Evolutionary conservation across 805 yeast genomes (phyloP).

Genomic region (Metschnikowia lachancei): DNA sequence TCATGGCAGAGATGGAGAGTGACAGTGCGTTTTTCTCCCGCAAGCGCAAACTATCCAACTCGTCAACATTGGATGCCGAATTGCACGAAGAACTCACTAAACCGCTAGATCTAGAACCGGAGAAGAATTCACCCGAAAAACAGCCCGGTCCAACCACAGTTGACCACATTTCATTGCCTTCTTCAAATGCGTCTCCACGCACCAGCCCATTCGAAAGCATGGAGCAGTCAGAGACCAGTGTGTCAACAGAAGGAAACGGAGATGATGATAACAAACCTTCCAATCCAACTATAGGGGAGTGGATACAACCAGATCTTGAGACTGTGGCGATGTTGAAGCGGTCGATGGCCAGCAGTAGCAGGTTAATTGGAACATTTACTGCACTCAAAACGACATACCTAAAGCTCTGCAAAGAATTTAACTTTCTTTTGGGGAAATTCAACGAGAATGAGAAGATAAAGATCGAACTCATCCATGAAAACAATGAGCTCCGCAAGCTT

Average conservation of each 20-base stretch:
- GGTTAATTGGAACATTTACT: conserved; percentile 32
- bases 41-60: conserved; percentile 6
- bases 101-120: not conserved
- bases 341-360: conserved; percentile 27
- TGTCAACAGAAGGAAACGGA: conserved; percentile 11
- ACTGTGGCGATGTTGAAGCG: conserved; percentile 23
- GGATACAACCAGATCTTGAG: conserved; percentile 8
- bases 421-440: conserved; percentile 33
- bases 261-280: not conserved
- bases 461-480: conserved; percentile 36
- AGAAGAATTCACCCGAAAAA: not conserved
- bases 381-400: conserved; percentile 34
- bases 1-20: conserved; percentile 16
- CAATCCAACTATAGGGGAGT: not conserved
- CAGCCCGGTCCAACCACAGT: not conserved
- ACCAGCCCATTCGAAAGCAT: conserved; percentile 13
- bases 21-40: conserved; percentile 4
- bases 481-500: conserved; percentile 31
- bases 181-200: conserved; percentile 15
- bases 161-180: conserved; percentile 7
- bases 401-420: conserved; percentile 39
- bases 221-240: conserved; percentile 15
- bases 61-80: conserved; percentile 1
- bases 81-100: conserved; percentile 1
- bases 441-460: conserved; percentile 37